Percentiles rank a stretch among this genome's conserved stretches.
Conservation (phyloP, 139 green algal genomes). For the Yamagishiella unicocca region DNA sequence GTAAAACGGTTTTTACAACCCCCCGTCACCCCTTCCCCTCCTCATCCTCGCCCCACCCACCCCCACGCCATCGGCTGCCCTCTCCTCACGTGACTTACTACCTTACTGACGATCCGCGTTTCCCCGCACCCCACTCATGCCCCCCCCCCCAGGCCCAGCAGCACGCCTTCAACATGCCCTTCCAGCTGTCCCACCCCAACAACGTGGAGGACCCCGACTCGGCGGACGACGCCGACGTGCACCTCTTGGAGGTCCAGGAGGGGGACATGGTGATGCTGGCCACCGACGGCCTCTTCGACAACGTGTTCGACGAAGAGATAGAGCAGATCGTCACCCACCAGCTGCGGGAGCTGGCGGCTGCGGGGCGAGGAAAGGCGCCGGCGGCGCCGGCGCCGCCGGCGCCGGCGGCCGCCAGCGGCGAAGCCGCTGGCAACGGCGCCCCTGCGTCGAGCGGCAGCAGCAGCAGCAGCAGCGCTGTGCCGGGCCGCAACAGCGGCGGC, state of each 20-base stretch:
- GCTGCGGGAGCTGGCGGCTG: conserved; percentile 19
- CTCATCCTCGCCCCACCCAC: neutral
- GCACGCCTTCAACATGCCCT: conserved; percentile 98
- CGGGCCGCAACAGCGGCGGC: neutral
- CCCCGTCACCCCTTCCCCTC: neutral
- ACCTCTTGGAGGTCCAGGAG: conserved; percentile 56
- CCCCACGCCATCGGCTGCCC: too few species aligned
- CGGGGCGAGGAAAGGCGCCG: conserved; percentile 22
- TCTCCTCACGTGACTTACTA: too few species aligned
- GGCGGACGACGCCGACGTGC: conserved; percentile 70
- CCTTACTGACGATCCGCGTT: too few species aligned
- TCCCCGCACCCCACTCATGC: too few species aligned
- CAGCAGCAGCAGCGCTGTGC: neutral
- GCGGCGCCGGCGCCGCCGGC: neutral
- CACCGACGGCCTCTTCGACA: conserved; percentile 98
- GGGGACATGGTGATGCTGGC: conserved; percentile 83
- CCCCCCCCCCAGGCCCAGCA: conserved; percentile 83
- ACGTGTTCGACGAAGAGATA: conserved; percentile 96
- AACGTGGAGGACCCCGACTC: conserved; percentile 75
- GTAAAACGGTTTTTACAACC: too few species aligned
- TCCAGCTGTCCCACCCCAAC: conserved; percentile 80
- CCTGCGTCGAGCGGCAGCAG: neutral
- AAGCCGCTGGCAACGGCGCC: neutral
- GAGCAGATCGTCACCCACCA: conserved; percentile 27
- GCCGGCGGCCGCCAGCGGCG: neutral